These are phyloP conservation scores for Trichophyton mentagrophytes DNA, from an alignment of 2,329 filamentous ascomycete species.

Conservation along the genomic window DNA sequence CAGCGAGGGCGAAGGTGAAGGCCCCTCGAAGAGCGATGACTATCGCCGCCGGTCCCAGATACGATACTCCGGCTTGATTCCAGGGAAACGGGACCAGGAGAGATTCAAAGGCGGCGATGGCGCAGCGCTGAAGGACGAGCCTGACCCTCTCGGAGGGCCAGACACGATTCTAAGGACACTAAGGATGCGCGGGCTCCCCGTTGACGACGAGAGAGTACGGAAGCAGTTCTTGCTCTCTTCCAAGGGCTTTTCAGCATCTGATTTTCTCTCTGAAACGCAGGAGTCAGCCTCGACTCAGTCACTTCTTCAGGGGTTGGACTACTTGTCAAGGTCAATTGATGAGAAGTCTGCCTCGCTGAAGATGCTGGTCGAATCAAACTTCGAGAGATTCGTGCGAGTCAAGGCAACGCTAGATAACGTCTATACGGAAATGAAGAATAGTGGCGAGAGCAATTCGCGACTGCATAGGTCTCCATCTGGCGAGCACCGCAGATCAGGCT, in stretches of 20 bases:
- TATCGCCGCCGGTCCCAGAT: constrained; percentile 51
- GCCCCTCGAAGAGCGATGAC: constrained; percentile 12
- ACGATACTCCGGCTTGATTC: constrained; percentile 72
- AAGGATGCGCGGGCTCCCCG: constrained; percentile 59
- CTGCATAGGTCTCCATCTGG: constrained; percentile 52
- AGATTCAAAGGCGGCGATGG: constrained; percentile 58
- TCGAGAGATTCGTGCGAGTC: constrained; percentile 92
- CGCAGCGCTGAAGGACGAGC: constrained; percentile 78
- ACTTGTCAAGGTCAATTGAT: constrained; percentile 82
- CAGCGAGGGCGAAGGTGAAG: constrained; percentile 49
- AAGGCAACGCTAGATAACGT: constrained; percentile 98
- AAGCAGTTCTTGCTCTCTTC: constrained; percentile 93
- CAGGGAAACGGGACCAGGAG: constrained; percentile 58
- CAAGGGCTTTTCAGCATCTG: constrained; percentile 81
- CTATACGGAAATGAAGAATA: constrained; percentile 81
- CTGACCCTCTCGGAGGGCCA: constrained; percentile 76
- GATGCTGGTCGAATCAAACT: constrained; percentile 91
- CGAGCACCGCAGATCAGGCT: constrained; percentile 46
- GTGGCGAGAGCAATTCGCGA: constrained; percentile 45
- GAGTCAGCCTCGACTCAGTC: constrained; percentile 70
- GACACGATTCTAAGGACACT: constrained; percentile 77
- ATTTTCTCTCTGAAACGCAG: constrained; percentile 89
- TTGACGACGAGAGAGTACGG: constrained; percentile 67
- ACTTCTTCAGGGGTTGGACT: constrained; percentile 68
- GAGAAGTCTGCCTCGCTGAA: constrained; percentile 96